Base-by-base conservation (phyloP, 306 rosid species). In the Pyrus bretschneideri region DNA sequence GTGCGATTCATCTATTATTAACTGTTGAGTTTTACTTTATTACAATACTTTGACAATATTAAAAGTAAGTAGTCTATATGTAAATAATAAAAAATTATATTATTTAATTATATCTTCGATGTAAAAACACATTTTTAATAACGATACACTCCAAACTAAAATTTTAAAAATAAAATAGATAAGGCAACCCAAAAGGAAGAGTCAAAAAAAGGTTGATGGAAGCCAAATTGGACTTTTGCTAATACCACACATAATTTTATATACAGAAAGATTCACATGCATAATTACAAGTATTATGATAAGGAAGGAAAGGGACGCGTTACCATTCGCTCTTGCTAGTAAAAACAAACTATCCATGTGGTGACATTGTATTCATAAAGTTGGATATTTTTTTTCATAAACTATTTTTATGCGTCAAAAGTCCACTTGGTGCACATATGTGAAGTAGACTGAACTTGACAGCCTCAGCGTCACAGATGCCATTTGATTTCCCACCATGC, bases 251-350 rank as follows among this genome's bases (percentile, higher is more conserved):
- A 75, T 76, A 84, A 84, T 79, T 83, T 82, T 62, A 57, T 73
- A 69, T 74, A 33, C 80, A 21, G 44, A 66, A 76, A 84, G 86
- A 87, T 86, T 86, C 89, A 78, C 84, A 83, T 75, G 89, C 90
- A 86, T 82, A 73, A 86, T 81, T 78, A 78, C 80, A 69, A 86
- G 89, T 83, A 86, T 87, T 42, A 46, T 62, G 87, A 78, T 86
- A 57, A 78, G 83, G 73, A 77, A 67, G 80, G 80, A 84, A 79
- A 77, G 81, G 74, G 78, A 83, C 85, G 78, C 88, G 75, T 72
- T 65, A 77, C 81, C 87, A 61, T 52, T 49, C 14, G 55, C 31
- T 11, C 4, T 4, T 17, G 6, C 11, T 25, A 2, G 21, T 42
- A 57, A 10, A 25, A 42, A 44, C 69, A 73, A 63, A 60, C 44